Percentiles rank a stretch among this genome's conserved stretches.
phyloP scores from a whole-genome alignment of 306 rosid genomes.

The Corylus avellana region DNA sequence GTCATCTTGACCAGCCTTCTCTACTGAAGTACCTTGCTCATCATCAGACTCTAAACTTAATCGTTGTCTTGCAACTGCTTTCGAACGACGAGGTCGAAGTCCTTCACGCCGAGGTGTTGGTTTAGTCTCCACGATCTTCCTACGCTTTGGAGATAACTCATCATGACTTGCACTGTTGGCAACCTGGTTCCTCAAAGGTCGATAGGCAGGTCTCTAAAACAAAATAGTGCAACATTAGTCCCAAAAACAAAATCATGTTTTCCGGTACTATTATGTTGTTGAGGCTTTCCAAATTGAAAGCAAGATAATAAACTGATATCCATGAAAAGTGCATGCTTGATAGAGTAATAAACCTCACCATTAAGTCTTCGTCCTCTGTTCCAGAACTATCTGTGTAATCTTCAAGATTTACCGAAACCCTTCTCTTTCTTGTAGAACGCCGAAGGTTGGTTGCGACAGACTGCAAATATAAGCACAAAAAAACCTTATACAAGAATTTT shows the following conservation, averaged over 20 bases:
- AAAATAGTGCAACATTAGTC: constrained; percentile 35
- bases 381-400: constrained; percentile 65
- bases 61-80: constrained; percentile 45
- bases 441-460: constrained; percentile 60
- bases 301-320: constrained; percentile 17
- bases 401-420: constrained; percentile 46
- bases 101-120: constrained; percentile 89
- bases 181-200: constrained; percentile 46
- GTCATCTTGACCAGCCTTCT: constrained; percentile 72
- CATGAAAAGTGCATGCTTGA: constrained; percentile 13
- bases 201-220: constrained; percentile 62
- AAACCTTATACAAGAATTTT: constrained; percentile 26
- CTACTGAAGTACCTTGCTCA: constrained; percentile 72
- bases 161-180: constrained; percentile 48
- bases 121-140: constrained; percentile 43
- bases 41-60: constrained; percentile 61
- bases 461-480: constrained; percentile 32
- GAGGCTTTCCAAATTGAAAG: constrained; percentile 11
- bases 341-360: constrained; percentile 55
- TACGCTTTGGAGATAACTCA: constrained; percentile 61
- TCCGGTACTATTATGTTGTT: neutral
- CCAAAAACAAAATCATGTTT: constrained; percentile 18
- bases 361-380: constrained; percentile 64
- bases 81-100: constrained; percentile 85
- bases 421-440: constrained; percentile 76